These are phyloP conservation scores for Colletotrichum sidae DNA, from an alignment of 2,329 filamentous ascomycete species.

Conservation along the genomic window DNA sequence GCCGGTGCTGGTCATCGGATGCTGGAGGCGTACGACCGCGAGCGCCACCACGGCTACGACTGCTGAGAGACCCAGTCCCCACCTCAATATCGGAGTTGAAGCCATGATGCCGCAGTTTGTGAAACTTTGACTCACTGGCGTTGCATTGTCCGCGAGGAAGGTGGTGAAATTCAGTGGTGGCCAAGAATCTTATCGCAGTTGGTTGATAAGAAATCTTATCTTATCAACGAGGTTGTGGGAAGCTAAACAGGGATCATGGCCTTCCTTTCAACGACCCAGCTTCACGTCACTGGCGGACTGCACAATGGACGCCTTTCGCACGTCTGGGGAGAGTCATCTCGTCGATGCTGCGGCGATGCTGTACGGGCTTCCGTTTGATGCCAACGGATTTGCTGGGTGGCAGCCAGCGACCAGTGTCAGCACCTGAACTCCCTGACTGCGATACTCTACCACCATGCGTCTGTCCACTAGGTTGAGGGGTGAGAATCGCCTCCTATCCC, in stretches of 20 bases:
- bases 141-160: slow-evolving; percentile 5
- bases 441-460: too few relatives aligned
- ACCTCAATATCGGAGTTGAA: slow-evolving; percentile 24
- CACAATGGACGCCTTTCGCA: too few relatives aligned
- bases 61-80: slow-evolving; percentile 44
- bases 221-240: slow-evolving; percentile 7
- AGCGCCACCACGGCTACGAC: slow-evolving; percentile 44
- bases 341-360: too few relatives aligned
- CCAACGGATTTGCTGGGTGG: too few relatives aligned
- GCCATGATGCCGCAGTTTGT: slow-evolving; percentile 23
- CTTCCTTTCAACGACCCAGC: neutral
- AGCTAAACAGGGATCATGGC: slow-evolving; percentile 8
- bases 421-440: too few relatives aligned
- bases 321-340: too few relatives aligned
- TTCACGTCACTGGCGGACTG: neutral
- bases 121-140: slow-evolving; percentile 3
- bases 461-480: too few relatives aligned
- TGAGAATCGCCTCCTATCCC: too few relatives aligned
- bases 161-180: slow-evolving; percentile 25
- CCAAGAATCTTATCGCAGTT: slow-evolving; percentile 28
- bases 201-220: slow-evolving; percentile 27
- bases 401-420: too few relatives aligned
- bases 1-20: slow-evolving; percentile 28
- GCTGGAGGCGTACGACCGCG: slow-evolving; percentile 42
- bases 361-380: too few relatives aligned